Evolutionary conservation across 2,329 filamentous ascomycete genomes (phyloP), one percentile per base, ranked within the genome.

Genomic region (Fusarium siculi): DNA sequence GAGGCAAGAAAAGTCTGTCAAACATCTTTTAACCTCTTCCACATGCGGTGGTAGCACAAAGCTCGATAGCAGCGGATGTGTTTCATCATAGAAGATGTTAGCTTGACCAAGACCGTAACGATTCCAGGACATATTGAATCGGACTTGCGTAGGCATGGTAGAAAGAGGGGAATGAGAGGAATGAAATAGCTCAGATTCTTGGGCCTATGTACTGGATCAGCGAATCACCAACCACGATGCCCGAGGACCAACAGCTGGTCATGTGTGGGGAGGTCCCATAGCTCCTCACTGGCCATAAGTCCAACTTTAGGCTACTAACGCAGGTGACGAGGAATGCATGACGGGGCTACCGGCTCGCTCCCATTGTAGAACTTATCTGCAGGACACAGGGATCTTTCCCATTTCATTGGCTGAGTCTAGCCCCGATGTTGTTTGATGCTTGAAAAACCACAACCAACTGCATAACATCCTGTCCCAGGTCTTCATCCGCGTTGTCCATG

Each of bases 1-100:
- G 7, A 58, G 18, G 39, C 65, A 72, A 3, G 68, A 64, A 21
- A 72, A 69, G 25, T 72, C 73, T 6, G 67, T 57, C 10, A 72
- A 58, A 15, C 44, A 69, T 7, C 43, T 50, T 36, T 57, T 57
- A n/a, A 72, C n/a, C 3, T 25, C 6, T n/a, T 74, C 65, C 4
- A 66, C 56, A 28, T 73, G 73, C 11, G 55, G 43, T 58, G 72
- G 64, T 9, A 47, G 59, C 18, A 42, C 36, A 28, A 18, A 5
- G 12, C 2, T 40, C 7, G 16, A 18, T 5, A 34, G 16, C 5
- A 16, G 4, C 7, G 9, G 42, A 18, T 65, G n/a, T 8, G 44
- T 9, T 15, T 66, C 68, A 56, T 73, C 54, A 23, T 69, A 69
- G 21, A 66, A 72, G 11, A 72, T 61, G 9, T 30, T 32, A 0